A percentile compares a stretch with the other conserved stretches of the same genome.
phyloP scores from a whole-genome alignment of 768 basidiomycete genomes.

The Suillus fuscotomentosus region DNA sequence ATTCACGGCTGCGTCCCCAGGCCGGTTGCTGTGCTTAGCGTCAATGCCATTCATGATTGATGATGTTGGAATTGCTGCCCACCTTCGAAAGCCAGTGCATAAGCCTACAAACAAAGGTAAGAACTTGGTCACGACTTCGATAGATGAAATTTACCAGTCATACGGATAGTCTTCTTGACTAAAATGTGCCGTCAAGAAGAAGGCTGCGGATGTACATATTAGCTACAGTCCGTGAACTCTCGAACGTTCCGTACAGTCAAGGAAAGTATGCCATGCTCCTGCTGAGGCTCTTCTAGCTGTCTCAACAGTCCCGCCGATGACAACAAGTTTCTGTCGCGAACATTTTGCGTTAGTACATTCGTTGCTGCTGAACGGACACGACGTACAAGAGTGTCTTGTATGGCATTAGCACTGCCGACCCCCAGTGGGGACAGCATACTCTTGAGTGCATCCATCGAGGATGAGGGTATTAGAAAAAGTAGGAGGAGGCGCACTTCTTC shows the following conservation, averaged over 20 bases:
- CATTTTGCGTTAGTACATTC: constrained; percentile 6
- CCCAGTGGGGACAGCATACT: constrained; percentile 69
- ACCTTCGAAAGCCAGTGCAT: constrained; percentile 91
- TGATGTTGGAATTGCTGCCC: constrained; percentile 14
- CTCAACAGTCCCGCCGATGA: constrained; percentile 87
- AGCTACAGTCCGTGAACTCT: constrained; percentile 11
- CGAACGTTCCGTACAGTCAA: constrained; percentile 57
- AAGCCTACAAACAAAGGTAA: constrained; percentile 46
- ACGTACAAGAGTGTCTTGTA: constrained; percentile 78
- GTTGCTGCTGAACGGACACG: neutral
- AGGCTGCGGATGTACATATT: constrained; percentile 45
- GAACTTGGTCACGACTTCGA: constrained; percentile 7
- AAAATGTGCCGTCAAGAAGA: constrained; percentile 89
- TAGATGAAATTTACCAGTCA: constrained; percentile 57
- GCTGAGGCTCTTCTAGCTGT: constrained; percentile 78
- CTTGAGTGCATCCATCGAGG: constrained; percentile 66
- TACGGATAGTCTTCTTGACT: constrained; percentile 86
- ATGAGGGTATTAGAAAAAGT: constrained; percentile 15
- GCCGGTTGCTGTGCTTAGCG: constrained; percentile 69
- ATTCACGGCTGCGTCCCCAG: constrained; percentile 85
- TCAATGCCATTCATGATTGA: constrained; percentile 16
- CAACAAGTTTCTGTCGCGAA: constrained; percentile 71
- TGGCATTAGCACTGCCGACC: constrained; percentile 56
- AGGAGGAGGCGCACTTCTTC: constrained; percentile 31
- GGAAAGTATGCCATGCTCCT: constrained; percentile 87